phyloP scores from a whole-genome alignment of 192 early-diverging fungal species.

The Chytriomyces confervae region DNA sequence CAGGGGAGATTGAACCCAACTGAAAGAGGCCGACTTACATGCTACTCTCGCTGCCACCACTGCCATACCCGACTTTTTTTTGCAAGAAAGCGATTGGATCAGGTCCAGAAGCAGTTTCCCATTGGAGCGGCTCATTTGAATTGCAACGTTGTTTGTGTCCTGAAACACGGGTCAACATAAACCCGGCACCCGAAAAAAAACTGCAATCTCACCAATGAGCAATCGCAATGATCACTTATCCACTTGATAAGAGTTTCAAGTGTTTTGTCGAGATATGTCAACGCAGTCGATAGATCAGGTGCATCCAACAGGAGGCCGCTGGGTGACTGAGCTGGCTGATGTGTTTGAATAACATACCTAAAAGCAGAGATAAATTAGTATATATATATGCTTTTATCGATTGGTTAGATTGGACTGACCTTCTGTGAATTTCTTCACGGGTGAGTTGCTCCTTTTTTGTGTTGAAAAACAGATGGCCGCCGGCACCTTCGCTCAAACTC shows the following conservation, averaged over 20 bases:
- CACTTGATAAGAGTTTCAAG: slow-evolving; percentile 48
- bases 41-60: no score
- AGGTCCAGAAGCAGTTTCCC: slow-evolving; percentile 45
- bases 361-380: not conserved
- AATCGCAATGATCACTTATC: slow-evolving; percentile 49
- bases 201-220: slow-evolving; percentile 10
- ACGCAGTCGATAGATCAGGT: not conserved
- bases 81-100: slow-evolving; percentile 50
- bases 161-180: not conserved
- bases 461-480: slow-evolving; percentile 28
- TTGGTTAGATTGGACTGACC: slow-evolving; percentile 9
- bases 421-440: slow-evolving; percentile 37
- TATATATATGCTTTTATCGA: not conserved
- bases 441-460: slow-evolving; percentile 15
- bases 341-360: not conserved
- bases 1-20: no score
- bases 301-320: slow-evolving; percentile 48
- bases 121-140: slow-evolving; percentile 22
- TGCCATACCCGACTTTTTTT: slow-evolving; percentile 36
- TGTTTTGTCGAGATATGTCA: slow-evolving; percentile 14
- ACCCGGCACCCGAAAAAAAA: not conserved
- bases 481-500: slow-evolving; percentile 1
- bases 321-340: slow-evolving; percentile 34
- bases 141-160: slow-evolving; percentile 39
- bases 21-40: slow-evolving; percentile 1